Evolutionary conservation across 2,329 filamentous ascomycete genomes (phyloP), one percentile per base, ranked within the genome.

Genomic region (Colletotrichum viniferum): DNA sequence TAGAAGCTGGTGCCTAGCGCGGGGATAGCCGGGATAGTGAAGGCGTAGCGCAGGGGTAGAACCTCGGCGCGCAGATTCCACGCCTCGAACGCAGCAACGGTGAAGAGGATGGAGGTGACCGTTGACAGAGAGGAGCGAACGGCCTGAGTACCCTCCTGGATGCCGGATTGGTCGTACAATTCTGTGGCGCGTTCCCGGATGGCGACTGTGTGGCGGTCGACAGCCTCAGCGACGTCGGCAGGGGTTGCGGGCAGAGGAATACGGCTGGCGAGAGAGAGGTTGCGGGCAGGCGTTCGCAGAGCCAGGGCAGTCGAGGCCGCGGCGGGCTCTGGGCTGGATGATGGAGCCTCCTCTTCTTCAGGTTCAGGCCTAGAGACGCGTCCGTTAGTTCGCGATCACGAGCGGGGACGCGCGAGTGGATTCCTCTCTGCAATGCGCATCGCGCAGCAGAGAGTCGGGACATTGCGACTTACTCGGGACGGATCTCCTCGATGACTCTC

Each of bases 241-340:
- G 96, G 96, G 3, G 95, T 96, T 10, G 95, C 92, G 26, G 95
- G 95, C 67, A 97, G 88, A n/a, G 93, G 91, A 67, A 96, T 90
- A 80, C 91, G 92, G 76, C 87, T 83, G 74, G 91, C 89, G 66
- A 90, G 87, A 14, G 88, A 86, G 67, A 92, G 83, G 60, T 87
- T 87, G 79, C 89, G 90, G 28, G 84, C 86, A 18, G 89, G 87
- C 69, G 88, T 89, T 79, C 87, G 85, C 74, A 65, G 55, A 79
- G 87, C 81, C 76, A 89, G 79, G 78, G 90, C 85, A 68, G 86
- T 85, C 55, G 89, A 84, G 76, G 85, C 78, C 76, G 81, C 83
- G 32, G 73, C 79, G n/a, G 70, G 69, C 67, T 76, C 77, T 34
- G 78, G 81, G 58, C 83, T 83, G 38, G 64, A 60, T n/a, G 36